Evolutionary conservation across 2,329 filamentous ascomycete genomes (phyloP), one percentile per base, ranked within the genome.

Genomic region (Thermoascus crustaceus): DNA sequence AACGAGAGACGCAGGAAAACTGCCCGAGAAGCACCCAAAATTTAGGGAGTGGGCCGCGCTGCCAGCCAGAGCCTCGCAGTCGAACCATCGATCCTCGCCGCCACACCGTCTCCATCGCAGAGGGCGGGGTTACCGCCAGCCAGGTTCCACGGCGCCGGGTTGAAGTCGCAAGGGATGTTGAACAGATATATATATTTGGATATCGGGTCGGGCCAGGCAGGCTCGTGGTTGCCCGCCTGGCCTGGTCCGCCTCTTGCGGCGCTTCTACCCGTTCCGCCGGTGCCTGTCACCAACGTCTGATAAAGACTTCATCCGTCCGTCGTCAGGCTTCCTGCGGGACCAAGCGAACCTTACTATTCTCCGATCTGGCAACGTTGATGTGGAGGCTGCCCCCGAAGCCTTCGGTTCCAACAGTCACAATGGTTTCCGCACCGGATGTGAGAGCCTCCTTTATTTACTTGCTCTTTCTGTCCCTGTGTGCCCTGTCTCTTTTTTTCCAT

Each of bases 371-470:
- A 7, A 16, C 14, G 26, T 29, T 17, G 26, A 29, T 29, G 26
- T 13, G 18, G 26, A 29, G 22, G 11, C 11, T 9, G 22, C 9
- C 14, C 14, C 18, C 14, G 18, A 10, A 29, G 9, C 26, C n/a
- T 29, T 17, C 11, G 18, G 17, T 16, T 10, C 5, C 26, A 29
- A 29, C 10, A 7, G n/a, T 19, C 31, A 20, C 19, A 22, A 41
- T 43, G 41, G 35, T 32, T 17, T 38, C 38, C 32, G 41, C 41
- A 7, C 41, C 41, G 10, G 35, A 43, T 32, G 41, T 43, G 25
- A 39, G 41, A 34, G n/a, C 18, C 7, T 22, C 24, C 17, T 34
- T 25, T 7, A 22, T 20, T 21, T 19, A 3, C 8, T 33, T 9
- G 17, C 22, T 19, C 16, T 11, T 30, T 36, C 14, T 6, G 17